phyloP scores from a whole-genome alignment of 2,329 filamentous ascomycete genomes.

The Colletotrichum somersetense region DNA sequence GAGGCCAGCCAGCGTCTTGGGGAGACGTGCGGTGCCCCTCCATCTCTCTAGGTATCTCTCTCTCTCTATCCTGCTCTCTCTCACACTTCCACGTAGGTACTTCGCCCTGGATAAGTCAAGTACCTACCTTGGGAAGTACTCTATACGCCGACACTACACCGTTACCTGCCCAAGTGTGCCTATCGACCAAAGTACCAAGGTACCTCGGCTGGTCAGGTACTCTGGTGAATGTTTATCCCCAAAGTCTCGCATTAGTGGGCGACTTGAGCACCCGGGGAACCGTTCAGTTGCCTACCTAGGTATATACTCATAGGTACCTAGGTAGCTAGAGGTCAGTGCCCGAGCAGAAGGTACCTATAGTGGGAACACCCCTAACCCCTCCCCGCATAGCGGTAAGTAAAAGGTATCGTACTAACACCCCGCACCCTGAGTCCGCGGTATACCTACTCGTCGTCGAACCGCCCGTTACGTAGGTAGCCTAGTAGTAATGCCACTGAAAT shows the following conservation, averaged over 20 bases:
- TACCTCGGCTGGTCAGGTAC: background rate
- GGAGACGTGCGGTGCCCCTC: conserved; percentile 21
- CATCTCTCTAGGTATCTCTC: too few species aligned
- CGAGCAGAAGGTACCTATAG: background rate
- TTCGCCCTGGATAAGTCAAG: too few species aligned
- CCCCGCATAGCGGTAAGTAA: background rate
- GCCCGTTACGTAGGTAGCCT: conserved; percentile 5
- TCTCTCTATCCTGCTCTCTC: too few species aligned
- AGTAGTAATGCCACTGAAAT: conserved; percentile 21
- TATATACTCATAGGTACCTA: background rate
- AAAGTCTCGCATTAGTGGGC: background rate
- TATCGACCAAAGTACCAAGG: too few species aligned
- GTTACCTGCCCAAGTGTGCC: too few species aligned
- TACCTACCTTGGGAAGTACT: too few species aligned
- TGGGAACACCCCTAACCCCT: background rate
- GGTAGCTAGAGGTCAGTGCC: too few species aligned
- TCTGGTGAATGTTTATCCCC: conserved; percentile 37
- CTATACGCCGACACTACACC: too few species aligned
- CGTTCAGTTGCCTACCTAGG: too few species aligned
- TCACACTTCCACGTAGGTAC: too few species aligned
- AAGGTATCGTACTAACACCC: conserved; percentile 33
- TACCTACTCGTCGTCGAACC: background rate
- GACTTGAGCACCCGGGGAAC: conserved; percentile 6
- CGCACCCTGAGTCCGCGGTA: conserved; percentile 13
- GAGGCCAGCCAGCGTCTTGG: conserved; percentile 14